Percentiles rank a stretch among this genome's conserved stretches.
These are phyloP conservation scores for Magnusiomyces suaveolens DNA, from an alignment of 1,139 yeast species.

Conservation along the genomic window DNA sequence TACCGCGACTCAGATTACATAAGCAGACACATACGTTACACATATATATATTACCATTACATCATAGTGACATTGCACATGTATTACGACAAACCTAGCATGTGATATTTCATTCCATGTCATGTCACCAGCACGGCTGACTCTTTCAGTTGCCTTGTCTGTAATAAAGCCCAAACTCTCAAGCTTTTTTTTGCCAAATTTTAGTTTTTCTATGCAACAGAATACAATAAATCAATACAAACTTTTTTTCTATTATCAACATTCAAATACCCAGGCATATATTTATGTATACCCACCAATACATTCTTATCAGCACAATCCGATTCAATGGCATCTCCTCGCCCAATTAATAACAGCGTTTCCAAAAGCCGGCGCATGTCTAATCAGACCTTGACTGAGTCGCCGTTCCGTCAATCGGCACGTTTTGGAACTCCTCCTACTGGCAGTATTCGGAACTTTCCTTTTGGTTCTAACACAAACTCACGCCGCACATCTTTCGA, in stretches of 20 bases:
- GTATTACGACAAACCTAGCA: too few species aligned
- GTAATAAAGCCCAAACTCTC: background rate
- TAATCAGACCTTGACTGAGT: slow-evolving; percentile 15
- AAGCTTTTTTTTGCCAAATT: background rate
- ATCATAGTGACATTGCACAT: too few species aligned
- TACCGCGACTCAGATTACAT: background rate
- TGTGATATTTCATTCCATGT: too few species aligned
- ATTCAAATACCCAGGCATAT: too few species aligned
- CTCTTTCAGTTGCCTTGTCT: too few species aligned
- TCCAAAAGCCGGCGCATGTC: slow-evolving; percentile 12
- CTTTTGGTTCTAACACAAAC: slow-evolving; percentile 5
- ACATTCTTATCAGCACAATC: background rate
- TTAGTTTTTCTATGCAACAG: background rate
- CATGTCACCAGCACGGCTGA: too few species aligned
- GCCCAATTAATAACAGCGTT: slow-evolving; percentile 7
- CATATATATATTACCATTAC: too few species aligned
- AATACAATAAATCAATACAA: too few species aligned
- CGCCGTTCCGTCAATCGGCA: slow-evolving; percentile 26
- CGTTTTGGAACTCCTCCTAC: slow-evolving; percentile 1
- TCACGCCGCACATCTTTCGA: slow-evolving; percentile 13
- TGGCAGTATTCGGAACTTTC: background rate
- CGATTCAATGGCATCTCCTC: slow-evolving; percentile 12
- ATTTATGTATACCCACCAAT: too few species aligned
- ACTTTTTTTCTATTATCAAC: background rate
- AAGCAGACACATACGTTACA: background rate